phyloP scores from a whole-genome alignment of 306 rosid species.

The Prunus padus region DNA sequence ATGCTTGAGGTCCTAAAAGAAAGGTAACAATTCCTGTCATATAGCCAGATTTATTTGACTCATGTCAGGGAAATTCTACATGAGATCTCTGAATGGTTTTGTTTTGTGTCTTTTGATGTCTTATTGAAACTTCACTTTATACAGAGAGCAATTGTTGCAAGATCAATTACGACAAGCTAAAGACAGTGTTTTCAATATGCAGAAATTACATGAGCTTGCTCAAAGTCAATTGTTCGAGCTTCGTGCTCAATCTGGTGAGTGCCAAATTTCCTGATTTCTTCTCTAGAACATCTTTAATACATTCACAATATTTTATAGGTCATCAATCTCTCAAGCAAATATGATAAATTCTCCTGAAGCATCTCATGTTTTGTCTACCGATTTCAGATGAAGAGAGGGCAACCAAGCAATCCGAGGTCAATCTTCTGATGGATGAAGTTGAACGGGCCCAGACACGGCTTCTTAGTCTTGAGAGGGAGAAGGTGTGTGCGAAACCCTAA shows the following conservation, averaged over 20 bases:
- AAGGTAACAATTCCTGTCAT: constrained; percentile 42
- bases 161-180: constrained; percentile 87
- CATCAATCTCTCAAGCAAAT: constrained; percentile 14
- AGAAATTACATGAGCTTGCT: constrained; percentile 90
- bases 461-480: constrained; percentile 65
- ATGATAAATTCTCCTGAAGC: background rate
- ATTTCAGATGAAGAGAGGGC: constrained; percentile 6
- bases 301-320: background rate
- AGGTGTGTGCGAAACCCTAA: constrained; percentile 28
- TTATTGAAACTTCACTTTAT: constrained; percentile 25
- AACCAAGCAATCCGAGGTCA: constrained; percentile 57
- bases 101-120: background rate
- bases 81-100: constrained; percentile 8
- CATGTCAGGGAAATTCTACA: background rate
- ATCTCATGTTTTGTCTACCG: background rate
- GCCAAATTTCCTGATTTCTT: constrained; percentile 20
- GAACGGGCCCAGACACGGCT: constrained; percentile 67
- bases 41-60: background rate
- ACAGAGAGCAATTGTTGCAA: constrained; percentile 87
- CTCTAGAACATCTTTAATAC: constrained; percentile 19
- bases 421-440: constrained; percentile 70
- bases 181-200: constrained; percentile 95
- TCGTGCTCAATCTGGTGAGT: constrained; percentile 90
- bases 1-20: constrained; percentile 86
- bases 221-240: constrained; percentile 93